Evolutionary conservation across 2,329 filamentous ascomycete genomes (phyloP).

Genomic region (Macrophomina tecta): DNA sequence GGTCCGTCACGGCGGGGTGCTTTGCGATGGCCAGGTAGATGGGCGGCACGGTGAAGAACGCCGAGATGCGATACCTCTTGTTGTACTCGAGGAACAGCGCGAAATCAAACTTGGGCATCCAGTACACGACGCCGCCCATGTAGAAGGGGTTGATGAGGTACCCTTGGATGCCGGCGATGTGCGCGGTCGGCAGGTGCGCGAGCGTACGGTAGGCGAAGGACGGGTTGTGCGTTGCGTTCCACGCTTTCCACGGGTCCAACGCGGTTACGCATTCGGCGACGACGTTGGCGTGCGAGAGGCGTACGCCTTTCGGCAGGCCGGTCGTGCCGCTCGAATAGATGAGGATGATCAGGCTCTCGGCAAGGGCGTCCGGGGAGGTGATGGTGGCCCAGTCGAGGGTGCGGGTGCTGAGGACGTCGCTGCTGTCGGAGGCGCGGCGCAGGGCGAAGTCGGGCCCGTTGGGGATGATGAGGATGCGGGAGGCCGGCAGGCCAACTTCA

Average conservation of each 20-base stretch:
- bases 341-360: conserved; percentile 40
- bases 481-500: conserved; percentile 51
- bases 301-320: conserved; percentile 53
- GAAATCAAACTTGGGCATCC: conserved; percentile 68
- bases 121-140: conserved; percentile 56
- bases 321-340: conserved; percentile 48
- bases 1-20: conserved; percentile 58
- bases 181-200: conserved; percentile 54
- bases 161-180: conserved; percentile 56
- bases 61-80: conserved; percentile 58
- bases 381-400: conserved; percentile 61
- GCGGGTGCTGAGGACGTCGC: conserved; percentile 43
- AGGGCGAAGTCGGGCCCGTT: conserved; percentile 48
- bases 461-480: conserved; percentile 59
- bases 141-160: conserved; percentile 54
- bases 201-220: conserved; percentile 49
- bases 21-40: conserved; percentile 67
- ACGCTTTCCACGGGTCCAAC: conserved; percentile 39
- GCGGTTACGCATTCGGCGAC: conserved; percentile 43
- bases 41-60: conserved; percentile 66
- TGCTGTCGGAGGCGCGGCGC: conserved; percentile 40
- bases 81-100: conserved; percentile 60
- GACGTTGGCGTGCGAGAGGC: conserved; percentile 52
- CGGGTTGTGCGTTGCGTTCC: conserved; percentile 34
- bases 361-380: conserved; percentile 56